phyloP scores from a whole-genome alignment of 768 basidiomycete species.

The Leucocoprinus sp. region DNA sequence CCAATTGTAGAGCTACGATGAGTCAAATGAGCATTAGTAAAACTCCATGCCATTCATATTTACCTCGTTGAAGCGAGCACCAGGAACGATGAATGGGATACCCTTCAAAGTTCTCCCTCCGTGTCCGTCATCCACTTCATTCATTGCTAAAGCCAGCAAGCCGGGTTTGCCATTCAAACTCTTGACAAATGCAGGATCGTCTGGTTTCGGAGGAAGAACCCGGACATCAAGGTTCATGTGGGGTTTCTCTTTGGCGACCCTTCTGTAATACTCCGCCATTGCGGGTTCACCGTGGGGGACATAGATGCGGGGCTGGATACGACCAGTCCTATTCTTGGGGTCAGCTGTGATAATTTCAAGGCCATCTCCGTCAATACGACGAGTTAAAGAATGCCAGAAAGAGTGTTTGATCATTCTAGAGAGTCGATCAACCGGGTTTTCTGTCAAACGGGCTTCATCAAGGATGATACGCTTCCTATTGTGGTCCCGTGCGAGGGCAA shows the following conservation, averaged over 20 bases:
- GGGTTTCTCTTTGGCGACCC: conserved; percentile 85
- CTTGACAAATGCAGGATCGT: conserved; percentile 85
- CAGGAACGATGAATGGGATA: conserved; percentile 95
- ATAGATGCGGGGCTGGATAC: conserved; percentile 88
- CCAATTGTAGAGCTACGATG: conserved; percentile 79
- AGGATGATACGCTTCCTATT: conserved; percentile 93
- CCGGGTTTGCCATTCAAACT: conserved; percentile 93
- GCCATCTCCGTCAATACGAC: conserved; percentile 94
- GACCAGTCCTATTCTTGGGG: conserved; percentile 92
- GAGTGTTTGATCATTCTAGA: conserved; percentile 97
- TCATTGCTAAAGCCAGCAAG: conserved; percentile 92
- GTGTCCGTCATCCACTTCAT: conserved; percentile 71
- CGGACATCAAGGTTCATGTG: conserved; percentile 92
- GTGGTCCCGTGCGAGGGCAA: conserved; percentile 93
- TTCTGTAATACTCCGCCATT: conserved; percentile 93
- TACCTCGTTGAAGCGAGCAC: conserved; percentile 90
- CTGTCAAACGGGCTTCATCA: conserved; percentile 95
- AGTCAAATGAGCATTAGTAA: conserved; percentile 6
- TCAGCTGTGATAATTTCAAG: conserved; percentile 97
- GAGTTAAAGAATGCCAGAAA: conserved; percentile 96
- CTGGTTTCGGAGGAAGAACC: conserved; percentile 78
- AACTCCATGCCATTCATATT: conserved; percentile 15
- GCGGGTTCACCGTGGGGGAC: conserved; percentile 88
- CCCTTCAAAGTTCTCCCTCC: conserved; percentile 83
- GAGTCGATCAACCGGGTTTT: conserved; percentile 95